Evolutionary conservation across 495 filamentous ascomycete species (phyloP).

Genomic region (Venustampulla echinocandica): DNA sequence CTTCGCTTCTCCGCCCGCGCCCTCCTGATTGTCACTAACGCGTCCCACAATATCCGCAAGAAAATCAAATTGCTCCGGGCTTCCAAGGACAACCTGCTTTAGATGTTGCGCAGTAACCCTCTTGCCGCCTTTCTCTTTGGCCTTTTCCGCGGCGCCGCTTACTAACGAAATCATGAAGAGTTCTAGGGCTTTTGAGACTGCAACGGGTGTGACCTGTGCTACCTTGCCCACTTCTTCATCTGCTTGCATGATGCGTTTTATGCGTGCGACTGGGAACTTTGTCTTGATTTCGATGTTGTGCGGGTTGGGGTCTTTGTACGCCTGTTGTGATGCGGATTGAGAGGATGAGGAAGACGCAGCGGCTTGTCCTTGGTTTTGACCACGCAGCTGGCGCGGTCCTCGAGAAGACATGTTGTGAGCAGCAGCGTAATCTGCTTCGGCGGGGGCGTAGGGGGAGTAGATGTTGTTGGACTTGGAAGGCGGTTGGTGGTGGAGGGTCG

Average conservation of each 20-base stretch:
- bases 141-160: constrained; percentile 74
- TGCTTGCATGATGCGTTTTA: constrained; percentile 99
- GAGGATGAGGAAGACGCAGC: not conserved
- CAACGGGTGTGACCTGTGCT: constrained; percentile 90
- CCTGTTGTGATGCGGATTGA: not conserved
- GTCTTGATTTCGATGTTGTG: constrained; percentile 71
- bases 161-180: constrained; percentile 95
- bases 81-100: constrained; percentile 76
- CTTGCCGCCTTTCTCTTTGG: constrained; percentile 72
- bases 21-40: constrained; percentile 61
- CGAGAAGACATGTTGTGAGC: constrained; percentile 2
- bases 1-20: constrained; percentile 10
- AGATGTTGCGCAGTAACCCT: constrained; percentile 84
- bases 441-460: constrained; percentile 9
- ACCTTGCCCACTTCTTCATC: constrained; percentile 99
- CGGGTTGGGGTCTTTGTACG: constrained; percentile 23
- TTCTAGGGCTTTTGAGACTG: constrained; percentile 89
- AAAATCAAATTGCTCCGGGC: constrained; percentile 82
- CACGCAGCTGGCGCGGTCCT: not conserved
- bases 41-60: constrained; percentile 82
- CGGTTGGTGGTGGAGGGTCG: constrained; percentile 5
- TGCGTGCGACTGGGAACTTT: constrained; percentile 94
- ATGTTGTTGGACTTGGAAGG: not conserved
- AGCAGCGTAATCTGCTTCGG: not conserved
- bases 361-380: not conserved